Base-by-base conservation (phyloP, 805 yeast species). In the Candida patagonica region DNA sequence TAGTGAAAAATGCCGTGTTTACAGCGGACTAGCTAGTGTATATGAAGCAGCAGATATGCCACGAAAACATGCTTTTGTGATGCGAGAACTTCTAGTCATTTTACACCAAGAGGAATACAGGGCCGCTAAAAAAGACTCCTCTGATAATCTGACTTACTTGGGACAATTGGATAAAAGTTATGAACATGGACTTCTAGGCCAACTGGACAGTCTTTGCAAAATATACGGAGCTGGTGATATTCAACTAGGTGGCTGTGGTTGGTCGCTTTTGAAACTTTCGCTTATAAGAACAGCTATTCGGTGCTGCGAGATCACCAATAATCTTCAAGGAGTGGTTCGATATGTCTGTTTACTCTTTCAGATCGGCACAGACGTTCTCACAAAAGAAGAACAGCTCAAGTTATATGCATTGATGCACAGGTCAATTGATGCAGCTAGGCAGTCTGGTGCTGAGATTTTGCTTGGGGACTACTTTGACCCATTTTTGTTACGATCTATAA, bases 51-150 rank as follows among this genome's bases (percentile, higher is more conserved):
- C 86, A 35, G 76, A 77, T 1, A 67, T 81, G 52, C 41, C 54
- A 8, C 67, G 96, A 45, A 88, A 87, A 50, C 69, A 76, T 47
- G 75, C 83, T 0, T 76, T 88, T 45, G 68, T 82, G 27, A 58
- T 86, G 3, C 70, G 87, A 33, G 72, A 76, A n/a, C 59, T 87
- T 23, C 40, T 36, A 15, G 6, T 16, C 27, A 17, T 30, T 31
- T 37, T 33, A 7, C 22, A 33, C 21, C 37, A 22, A 15, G 16
- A 16, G 21, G 13, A 21, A 17, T 21, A 20, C 13, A 13, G n/a
- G 15, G 38, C 30, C 6, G 30, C 27, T 22, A 5, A 6, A n/a
- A 16, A 9, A 8, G 35, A 4, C 4, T 13, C 31, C 16, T 15
- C 12, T 25, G 26, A 12, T 26, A 10, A 17, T 19, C 20, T 24